Base-by-base conservation (phyloP, 306 rosid genomes). In the Dalbergia cultrata region DNA sequence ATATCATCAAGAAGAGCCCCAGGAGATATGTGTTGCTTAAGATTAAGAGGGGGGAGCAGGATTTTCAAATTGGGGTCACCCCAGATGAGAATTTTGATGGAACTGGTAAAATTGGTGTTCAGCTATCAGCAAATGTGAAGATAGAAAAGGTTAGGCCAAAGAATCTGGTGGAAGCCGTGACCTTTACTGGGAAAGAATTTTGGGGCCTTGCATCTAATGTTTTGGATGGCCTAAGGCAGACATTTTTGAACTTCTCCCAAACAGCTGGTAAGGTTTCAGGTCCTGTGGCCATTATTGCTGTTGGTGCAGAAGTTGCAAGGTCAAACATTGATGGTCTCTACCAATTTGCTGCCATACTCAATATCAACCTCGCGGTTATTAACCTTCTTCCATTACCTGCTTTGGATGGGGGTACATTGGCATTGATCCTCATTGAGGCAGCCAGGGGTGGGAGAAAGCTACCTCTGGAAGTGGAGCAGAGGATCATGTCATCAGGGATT, bases 101-200 rank as follows among this genome's bases (percentile, higher is more conserved):
- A 75, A 92, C 98, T 18, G 99, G 99, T 34, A 92, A 90, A 82
- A 96, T 96, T 71, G 99, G 99, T 69, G 99, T 96, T 77, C 98
- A 96, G 71, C 76, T 96, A 63, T 89, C 98, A 21, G 98, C 97
- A 17, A 96, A 93, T 85, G 86, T 89, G 2, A 96, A 82, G 90
- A n/a, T 92, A 41, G 82, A 85, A 0, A 93, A 96, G 73, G 88
- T 87, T 81, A 58, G 80, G 17, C 93, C 99, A 0, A 80, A 76
- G 77, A 90, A 80, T 82, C 45, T 88, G 19, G 61, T 69, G 50
- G 94, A 94, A 26, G 92, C 93, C 67, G 49, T 92, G 54, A 83
- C 13, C 49, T 94, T 82, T 66, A 72, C 96, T n/a, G 90, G 90
- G 13, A 89, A 77, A 81, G 98, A 92, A 70, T 94, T 94, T 75